These are phyloP conservation scores for Neoboletus brunneissimus DNA, from an alignment of 768 basidiomycete genomes.

Conservation along the genomic window DNA sequence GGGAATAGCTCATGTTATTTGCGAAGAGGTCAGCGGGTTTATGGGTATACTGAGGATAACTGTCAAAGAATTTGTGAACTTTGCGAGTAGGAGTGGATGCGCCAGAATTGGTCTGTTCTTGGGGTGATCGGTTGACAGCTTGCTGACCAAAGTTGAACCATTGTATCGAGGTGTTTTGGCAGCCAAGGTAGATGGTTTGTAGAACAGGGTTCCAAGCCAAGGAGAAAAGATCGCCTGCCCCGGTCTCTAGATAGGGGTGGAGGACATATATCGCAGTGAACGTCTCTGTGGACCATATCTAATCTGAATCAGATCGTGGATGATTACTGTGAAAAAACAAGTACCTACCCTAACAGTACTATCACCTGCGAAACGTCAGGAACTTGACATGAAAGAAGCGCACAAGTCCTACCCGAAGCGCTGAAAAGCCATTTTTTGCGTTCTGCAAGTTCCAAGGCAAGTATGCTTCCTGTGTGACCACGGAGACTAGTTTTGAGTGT, in stretches of 20 bases:
- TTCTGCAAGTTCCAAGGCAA: slow-evolving; percentile 72
- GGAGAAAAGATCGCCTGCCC: slow-evolving; percentile 86
- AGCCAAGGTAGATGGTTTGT: slow-evolving; percentile 80
- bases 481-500: slow-evolving; percentile 63
- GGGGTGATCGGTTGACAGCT: background rate
- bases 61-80: slow-evolving; percentile 90
- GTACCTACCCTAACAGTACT: slow-evolving; percentile 75
- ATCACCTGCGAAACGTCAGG: slow-evolving; percentile 53
- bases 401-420: slow-evolving; percentile 62
- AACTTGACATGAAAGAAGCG: background rate
- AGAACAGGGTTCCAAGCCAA: slow-evolving; percentile 70
- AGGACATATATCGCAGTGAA: slow-evolving; percentile 69
- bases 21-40: slow-evolving; percentile 67
- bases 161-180: slow-evolving; percentile 90
- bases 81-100: slow-evolving; percentile 43
- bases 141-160: slow-evolving; percentile 65
- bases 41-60: slow-evolving; percentile 72
- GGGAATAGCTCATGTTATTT: slow-evolving; percentile 45
- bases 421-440: slow-evolving; percentile 87
- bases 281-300: slow-evolving; percentile 82
- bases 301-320: slow-evolving; percentile 6
- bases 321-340: background rate
- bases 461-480: slow-evolving; percentile 83
- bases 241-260: slow-evolving; percentile 73
- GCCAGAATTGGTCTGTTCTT: slow-evolving; percentile 25